These are phyloP conservation scores for Colletotrichum sublineola DNA, from an alignment of 2,329 filamentous ascomycete species.

Conservation along the genomic window DNA sequence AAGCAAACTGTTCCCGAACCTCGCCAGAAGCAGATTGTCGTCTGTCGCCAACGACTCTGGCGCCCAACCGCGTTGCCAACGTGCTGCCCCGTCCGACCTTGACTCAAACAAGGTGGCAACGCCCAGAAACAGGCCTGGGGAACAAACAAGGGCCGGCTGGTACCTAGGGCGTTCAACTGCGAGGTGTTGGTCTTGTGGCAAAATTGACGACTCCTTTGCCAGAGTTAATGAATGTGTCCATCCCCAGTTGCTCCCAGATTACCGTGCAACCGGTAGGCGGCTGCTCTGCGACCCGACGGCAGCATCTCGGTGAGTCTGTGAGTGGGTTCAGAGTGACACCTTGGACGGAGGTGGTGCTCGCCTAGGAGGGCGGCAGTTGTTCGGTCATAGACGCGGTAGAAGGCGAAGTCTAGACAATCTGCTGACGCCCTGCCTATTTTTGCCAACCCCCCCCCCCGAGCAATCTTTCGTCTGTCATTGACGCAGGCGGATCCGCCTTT, in stretches of 20 bases:
- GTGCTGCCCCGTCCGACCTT: not conserved
- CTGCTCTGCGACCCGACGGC: constrained; percentile 17
- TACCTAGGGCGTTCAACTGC: not conserved
- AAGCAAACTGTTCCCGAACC: constrained; percentile 35
- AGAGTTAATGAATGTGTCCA: constrained; percentile 2
- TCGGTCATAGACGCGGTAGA: constrained; percentile 32
- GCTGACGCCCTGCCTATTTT: constrained; percentile 31
- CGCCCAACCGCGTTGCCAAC: constrained; percentile 31
- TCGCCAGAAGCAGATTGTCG: constrained; percentile 21
- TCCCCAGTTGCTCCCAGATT: constrained; percentile 11
- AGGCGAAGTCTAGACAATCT: constrained; percentile 26
- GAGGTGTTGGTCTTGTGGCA: constrained; percentile 20
- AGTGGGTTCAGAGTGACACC: constrained; percentile 20
- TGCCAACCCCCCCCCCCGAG: constrained; percentile 10
- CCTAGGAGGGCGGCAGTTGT: constrained; percentile 28
- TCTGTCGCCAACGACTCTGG: constrained; percentile 18
- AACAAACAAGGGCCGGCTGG: constrained; percentile 7
- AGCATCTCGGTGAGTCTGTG: constrained; percentile 19
- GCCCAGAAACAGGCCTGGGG: constrained; percentile 16
- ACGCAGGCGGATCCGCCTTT: constrained; percentile 31
- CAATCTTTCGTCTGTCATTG: constrained; percentile 7
- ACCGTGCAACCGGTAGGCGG: constrained; percentile 24
- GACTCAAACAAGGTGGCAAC: constrained; percentile 25
- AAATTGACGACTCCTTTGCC: constrained; percentile 8
- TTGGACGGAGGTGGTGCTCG: constrained; percentile 22